Evolutionary conservation across 345 rosid species (phyloP).

Genomic region (Aegle marmelos): DNA sequence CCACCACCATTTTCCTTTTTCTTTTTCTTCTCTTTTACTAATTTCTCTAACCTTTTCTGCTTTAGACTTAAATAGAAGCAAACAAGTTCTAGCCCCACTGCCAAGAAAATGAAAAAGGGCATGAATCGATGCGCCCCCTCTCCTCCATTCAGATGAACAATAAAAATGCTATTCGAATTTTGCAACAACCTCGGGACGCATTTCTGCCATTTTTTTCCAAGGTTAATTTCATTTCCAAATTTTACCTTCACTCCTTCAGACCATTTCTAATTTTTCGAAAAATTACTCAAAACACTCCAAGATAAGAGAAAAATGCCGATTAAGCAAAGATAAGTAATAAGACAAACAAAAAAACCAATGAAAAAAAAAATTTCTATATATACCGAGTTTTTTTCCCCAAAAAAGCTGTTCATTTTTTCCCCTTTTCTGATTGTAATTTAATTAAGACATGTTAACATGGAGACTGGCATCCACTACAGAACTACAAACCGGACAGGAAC

Average conservation of each 20-base stretch:
- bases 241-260: too few relatives aligned
- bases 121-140: background rate
- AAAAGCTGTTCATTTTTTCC: background rate
- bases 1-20: background rate
- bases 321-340: background rate
- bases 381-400: background rate
- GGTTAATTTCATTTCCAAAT: too few relatives aligned
- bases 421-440: background rate
- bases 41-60: background rate
- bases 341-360: background rate
- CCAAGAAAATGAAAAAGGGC: background rate
- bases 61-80: background rate
- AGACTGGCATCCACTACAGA: conserved; percentile 53
- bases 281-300: too few relatives aligned
- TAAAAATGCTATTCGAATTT: too few relatives aligned
- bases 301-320: too few relatives aligned
- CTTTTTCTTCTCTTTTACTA: too few relatives aligned
- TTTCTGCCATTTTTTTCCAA: too few relatives aligned
- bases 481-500: conserved; percentile 48
- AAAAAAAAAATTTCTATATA: conserved; percentile 8
- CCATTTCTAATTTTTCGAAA: too few relatives aligned
- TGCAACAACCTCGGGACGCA: too few relatives aligned
- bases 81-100: background rate
- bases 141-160: background rate
- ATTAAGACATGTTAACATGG: conserved; percentile 60